phyloP scores from a whole-genome alignment of 768 basidiomycete species.

The Porphyrellus cyaneotinctus region DNA sequence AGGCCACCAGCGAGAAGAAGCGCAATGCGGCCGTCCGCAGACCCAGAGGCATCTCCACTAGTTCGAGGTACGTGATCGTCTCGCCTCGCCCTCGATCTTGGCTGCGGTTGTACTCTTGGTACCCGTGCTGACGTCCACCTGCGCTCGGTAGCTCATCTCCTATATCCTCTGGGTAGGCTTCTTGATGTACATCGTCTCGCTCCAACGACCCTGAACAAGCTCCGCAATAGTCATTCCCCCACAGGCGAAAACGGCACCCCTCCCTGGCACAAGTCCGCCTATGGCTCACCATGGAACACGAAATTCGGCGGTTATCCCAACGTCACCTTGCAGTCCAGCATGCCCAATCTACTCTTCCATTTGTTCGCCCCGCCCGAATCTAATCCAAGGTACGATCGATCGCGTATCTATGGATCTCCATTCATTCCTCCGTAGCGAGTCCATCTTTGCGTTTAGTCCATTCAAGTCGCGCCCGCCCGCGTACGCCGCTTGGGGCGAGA shows the following conservation, averaged over 20 bases:
- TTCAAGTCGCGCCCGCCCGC: constrained; percentile 40
- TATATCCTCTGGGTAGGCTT: constrained; percentile 38
- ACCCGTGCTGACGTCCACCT: constrained; percentile 25
- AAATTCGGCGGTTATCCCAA: constrained; percentile 39
- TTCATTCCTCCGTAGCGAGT: constrained; percentile 36
- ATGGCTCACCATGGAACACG: constrained; percentile 27
- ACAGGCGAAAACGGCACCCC: constrained; percentile 22
- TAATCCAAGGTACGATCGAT: constrained; percentile 35
- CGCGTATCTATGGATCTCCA: constrained; percentile 13
- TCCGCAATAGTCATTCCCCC: constrained; percentile 28
- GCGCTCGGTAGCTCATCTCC: constrained; percentile 24
- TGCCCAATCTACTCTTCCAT: constrained; percentile 64
- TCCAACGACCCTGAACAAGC: constrained; percentile 27
- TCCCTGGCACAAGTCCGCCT: constrained; percentile 29
- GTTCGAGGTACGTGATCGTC: constrained; percentile 40
- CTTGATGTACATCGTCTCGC: constrained; percentile 27
- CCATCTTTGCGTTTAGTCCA: constrained; percentile 27
- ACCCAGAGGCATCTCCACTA: constrained; percentile 58
- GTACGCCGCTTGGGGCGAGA: constrained; percentile 71
- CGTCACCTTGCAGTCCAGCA: constrained; percentile 56
- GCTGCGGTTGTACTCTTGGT: constrained; percentile 23
- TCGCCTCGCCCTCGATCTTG: constrained; percentile 7
- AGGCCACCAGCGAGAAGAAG: constrained; percentile 83
- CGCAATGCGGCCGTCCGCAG: constrained; percentile 56
- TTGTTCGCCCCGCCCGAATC: constrained; percentile 73